Conservation (phyloP, 176 grass and related monocot species). For the Cymbopogon citratus region DNA sequence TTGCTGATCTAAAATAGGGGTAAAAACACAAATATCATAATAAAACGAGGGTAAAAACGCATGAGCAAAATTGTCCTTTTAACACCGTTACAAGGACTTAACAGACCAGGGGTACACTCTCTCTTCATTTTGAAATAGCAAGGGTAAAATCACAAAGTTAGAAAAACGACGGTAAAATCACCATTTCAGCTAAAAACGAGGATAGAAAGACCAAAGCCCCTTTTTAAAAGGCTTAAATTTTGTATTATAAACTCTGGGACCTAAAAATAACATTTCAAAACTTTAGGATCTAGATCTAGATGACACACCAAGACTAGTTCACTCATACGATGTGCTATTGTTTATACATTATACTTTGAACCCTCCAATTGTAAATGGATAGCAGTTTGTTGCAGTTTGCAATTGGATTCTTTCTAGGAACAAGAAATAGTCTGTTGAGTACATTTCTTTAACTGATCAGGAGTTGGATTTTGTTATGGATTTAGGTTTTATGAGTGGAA, state of each 20-base stretch:
- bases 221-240: not conserved
- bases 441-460: constrained; percentile 21
- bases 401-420: not conserved
- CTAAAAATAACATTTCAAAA: not conserved
- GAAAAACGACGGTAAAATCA: no score
- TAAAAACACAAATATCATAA: no score
- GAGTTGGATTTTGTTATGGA: not conserved
- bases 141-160: no score
- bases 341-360: constrained; percentile 5
- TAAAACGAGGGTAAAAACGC: no score
- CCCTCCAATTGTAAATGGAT: not conserved
- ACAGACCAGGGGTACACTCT: no score
- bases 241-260: not conserved
- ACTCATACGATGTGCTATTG: not conserved
- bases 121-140: no score
- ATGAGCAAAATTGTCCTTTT: no score
- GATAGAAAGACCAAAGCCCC: no score
- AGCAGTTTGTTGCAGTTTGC: not conserved
- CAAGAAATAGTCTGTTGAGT: not conserved
- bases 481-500: constrained; percentile 96
- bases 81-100: no score
- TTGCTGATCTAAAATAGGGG: no score
- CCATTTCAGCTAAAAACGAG: no score
- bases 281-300: not conserved
- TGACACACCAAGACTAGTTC: not conserved